Evolutionary conservation across 192 early-diverging fungal species (phyloP).

Genomic region (Podila epigama): DNA sequence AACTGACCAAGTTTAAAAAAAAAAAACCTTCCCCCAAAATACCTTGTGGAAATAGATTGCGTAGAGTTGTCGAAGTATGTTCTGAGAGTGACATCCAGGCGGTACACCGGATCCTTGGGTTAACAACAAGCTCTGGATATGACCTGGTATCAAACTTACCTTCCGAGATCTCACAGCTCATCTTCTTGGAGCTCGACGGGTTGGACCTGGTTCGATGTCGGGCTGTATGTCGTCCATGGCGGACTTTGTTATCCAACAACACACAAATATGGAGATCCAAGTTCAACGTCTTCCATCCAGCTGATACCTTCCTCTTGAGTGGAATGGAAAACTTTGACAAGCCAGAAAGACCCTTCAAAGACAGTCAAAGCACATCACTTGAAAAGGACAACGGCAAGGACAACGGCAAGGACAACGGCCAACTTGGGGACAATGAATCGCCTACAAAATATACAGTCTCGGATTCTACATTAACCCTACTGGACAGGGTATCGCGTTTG

Average conservation of each 20-base stretch:
- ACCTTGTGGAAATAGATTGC: too few species aligned
- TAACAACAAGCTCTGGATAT: conserved; percentile 21
- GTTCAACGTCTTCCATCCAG: conserved; percentile 7
- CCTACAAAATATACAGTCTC: neutral
- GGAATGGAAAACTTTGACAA: conserved; percentile 1
- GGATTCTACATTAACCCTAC: neutral
- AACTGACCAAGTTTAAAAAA: neutral
- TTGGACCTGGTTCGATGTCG: conserved; percentile 37
- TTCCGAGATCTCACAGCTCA: conserved; percentile 10
- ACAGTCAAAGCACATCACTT: neutral
- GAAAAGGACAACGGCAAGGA: neutral
- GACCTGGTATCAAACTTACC: conserved; percentile 23
- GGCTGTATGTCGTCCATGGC: conserved; percentile 33
- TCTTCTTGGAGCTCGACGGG: conserved; percentile 17
- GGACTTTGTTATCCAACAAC: conserved; percentile 8
- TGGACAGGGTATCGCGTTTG: conserved; percentile 8
- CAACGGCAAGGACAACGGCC: neutral
- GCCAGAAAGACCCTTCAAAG: too few species aligned
- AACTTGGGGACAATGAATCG: neutral
- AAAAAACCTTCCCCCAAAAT: too few species aligned
- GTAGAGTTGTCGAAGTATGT: conserved; percentile 13
- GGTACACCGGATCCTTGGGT: conserved; percentile 20
- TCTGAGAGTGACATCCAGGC: conserved; percentile 13
- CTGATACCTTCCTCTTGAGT: conserved; percentile 12
- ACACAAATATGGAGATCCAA: conserved; percentile 14